Base-by-base conservation (phyloP, 2,329 filamentous ascomycete genomes). In the Helotiales sp. region DNA sequence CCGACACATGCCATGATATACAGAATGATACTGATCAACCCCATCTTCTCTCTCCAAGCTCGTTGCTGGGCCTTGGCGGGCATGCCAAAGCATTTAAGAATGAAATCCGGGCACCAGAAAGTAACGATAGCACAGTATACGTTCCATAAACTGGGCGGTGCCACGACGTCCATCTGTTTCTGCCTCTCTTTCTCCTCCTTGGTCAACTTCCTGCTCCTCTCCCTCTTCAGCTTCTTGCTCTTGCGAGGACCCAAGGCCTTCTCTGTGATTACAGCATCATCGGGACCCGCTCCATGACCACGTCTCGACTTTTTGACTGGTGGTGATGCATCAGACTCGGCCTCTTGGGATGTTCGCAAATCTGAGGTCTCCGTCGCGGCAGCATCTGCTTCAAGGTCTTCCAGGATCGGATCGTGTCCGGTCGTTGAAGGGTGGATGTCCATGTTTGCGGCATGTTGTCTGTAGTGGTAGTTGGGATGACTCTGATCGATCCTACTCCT, bases 11-110 rank as follows among this genome's bases (percentile, higher is more conserved):
- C 83, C 79, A 93, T 96, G 71, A 98, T 93, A 59, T 88, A 71
- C 30, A 96, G 71, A 71, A 99, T 99, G 70, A 99, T 86, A 75
- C 93, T 96, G 76, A 97, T 90, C 58, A 99, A 77, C 2, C 95
- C 95, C 80, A 99, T 96, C 81, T 99, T 99, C 73, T 99, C 95
- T 65, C 95, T 85, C 95, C 95, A 99, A 2, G 95, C 95, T 69
- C 91, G 84, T 71, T 92, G 89, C 73, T 98, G 91, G 15, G 88
- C 91, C 73, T 90, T 95, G 46, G 90, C 82, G 7, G 86, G 85
- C 80, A 90, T 96, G 36, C 93, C 92, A 69, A 92, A 95, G 74
- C 91, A 96, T 64, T 82, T 84, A 54, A 99, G 79, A 27, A 97
- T 75, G 61, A 93, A 89, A 71, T 92, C 88, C 0, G 95, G 95